Conservation (phyloP, 495 filamentous ascomycete species). For the Clavariopsis aquatica region DNA sequence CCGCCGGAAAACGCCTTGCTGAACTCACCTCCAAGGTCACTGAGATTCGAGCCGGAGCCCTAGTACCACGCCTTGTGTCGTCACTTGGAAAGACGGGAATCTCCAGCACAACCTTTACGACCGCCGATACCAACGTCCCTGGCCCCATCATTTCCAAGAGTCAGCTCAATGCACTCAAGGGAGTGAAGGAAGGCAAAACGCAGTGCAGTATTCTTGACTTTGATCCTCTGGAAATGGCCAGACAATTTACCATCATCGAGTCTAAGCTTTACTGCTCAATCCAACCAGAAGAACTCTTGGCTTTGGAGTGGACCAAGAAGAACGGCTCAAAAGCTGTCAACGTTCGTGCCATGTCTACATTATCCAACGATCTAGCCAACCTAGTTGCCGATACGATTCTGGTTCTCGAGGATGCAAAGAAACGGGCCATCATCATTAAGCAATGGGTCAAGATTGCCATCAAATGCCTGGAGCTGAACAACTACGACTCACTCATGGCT, state of each 20-base stretch:
- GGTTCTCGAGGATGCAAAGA: conserved; percentile 81
- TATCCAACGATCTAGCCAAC: conserved; percentile 89
- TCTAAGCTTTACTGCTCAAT: conserved; percentile 93
- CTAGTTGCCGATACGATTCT: conserved; percentile 96
- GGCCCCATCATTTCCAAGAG: conserved; percentile 70
- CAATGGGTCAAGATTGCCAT: conserved; percentile 97
- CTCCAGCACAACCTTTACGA: conserved; percentile 64
- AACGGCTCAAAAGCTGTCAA: conserved; percentile 78
- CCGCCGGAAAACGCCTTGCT: conserved; percentile 73
- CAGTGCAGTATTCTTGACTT: conserved; percentile 83
- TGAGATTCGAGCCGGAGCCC: conserved; percentile 61
- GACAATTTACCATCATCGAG: conserved; percentile 92
- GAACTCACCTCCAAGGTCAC: conserved; percentile 85
- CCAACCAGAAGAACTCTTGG: conserved; percentile 89
- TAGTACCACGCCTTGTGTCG: conserved; percentile 84
- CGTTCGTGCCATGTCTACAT: conserved; percentile 88
- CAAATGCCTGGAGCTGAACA: conserved; percentile 83
- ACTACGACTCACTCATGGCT: conserved; percentile 96
- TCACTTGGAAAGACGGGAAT: conserved; percentile 86
- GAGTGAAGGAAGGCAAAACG: conserved; percentile 70
- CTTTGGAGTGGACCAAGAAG: conserved; percentile 89
- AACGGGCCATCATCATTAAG: conserved; percentile 87
- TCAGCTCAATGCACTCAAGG: conserved; percentile 69
- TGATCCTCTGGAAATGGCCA: conserved; percentile 86
- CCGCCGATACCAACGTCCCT: conserved; percentile 68